Conservation (phyloP, 495 filamentous ascomycete species). For the Penicillium desertorum region DNA sequence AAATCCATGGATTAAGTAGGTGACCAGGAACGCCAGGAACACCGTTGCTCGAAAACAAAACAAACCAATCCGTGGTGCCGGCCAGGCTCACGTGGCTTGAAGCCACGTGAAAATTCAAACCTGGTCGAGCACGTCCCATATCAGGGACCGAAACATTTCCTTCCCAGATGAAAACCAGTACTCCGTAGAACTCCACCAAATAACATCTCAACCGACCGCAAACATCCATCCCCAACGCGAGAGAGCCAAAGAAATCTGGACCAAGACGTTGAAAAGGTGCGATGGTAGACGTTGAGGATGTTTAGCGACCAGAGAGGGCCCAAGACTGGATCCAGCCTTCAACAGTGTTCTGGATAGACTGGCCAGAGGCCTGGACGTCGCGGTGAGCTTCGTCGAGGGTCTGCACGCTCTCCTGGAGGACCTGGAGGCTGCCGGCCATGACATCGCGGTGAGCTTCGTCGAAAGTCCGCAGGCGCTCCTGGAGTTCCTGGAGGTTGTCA, state of each 20-base stretch:
- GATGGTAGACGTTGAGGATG: neutral
- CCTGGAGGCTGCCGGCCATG: slow-evolving; percentile 16
- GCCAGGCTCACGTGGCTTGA: neutral
- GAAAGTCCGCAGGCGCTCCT: slow-evolving; percentile 14
- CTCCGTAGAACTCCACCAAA: neutral
- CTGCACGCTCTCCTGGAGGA: slow-evolving; percentile 15
- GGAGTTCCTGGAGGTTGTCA: slow-evolving; percentile 17
- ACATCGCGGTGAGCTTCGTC: slow-evolving; percentile 7
- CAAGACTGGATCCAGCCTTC: slow-evolving; percentile 21
- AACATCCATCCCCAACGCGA: neutral
- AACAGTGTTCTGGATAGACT: slow-evolving; percentile 15
- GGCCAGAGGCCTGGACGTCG: slow-evolving; percentile 15
- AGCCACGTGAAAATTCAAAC: neutral
- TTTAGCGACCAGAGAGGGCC: slow-evolving; percentile 11
- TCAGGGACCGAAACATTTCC: neutral
- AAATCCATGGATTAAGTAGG: neutral
- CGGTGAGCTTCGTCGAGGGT: slow-evolving; percentile 17
- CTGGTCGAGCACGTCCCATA: neutral
- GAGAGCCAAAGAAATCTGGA: neutral
- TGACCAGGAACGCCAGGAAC: neutral
- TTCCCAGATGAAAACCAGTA: neutral
- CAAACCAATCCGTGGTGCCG: neutral
- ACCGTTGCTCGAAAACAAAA: neutral
- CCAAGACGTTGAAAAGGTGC: neutral
- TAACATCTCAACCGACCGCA: neutral